Conservation (phyloP, 768 basidiomycete genomes). For the Butyriboletus loyo region DNA sequence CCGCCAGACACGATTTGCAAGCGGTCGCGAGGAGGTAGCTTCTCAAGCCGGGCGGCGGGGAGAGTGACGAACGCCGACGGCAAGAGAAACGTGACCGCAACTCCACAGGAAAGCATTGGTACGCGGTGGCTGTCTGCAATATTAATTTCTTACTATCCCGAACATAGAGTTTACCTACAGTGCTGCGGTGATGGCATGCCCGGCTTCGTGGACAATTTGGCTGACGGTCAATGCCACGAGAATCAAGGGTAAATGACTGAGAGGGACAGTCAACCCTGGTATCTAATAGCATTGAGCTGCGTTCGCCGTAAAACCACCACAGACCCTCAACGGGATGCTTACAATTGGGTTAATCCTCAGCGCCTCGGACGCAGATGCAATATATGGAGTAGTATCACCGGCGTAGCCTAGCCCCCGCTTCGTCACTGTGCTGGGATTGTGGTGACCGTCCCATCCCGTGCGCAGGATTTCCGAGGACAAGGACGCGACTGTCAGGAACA, state of each 20-base stretch:
- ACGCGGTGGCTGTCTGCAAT: slow-evolving; percentile 53
- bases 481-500: slow-evolving; percentile 35
- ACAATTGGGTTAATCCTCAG: slow-evolving; percentile 31
- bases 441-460: not conserved
- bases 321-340: slow-evolving; percentile 10
- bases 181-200: slow-evolving; percentile 75
- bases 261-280: slow-evolving; percentile 77
- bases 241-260: slow-evolving; percentile 67
- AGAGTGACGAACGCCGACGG: slow-evolving; percentile 77
- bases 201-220: slow-evolving; percentile 77
- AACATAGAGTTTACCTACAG: slow-evolving; percentile 45
- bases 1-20: slow-evolving; percentile 71
- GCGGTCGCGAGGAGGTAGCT: slow-evolving; percentile 38
- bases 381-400: not conserved
- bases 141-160: not conserved
- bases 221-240: slow-evolving; percentile 56
- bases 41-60: slow-evolving; percentile 40
- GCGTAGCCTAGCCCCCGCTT: slow-evolving; percentile 14
- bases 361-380: not conserved
- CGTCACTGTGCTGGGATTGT: slow-evolving; percentile 5
- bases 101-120: slow-evolving; percentile 58
- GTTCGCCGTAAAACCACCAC: not conserved
- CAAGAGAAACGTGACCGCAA: slow-evolving; percentile 57
- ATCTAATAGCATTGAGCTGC: slow-evolving; percentile 45
- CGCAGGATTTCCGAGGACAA: slow-evolving; percentile 17